Evolutionary conservation across 2,329 filamentous ascomycete species (phyloP).

Genomic region (Botryotinia narcissicola): DNA sequence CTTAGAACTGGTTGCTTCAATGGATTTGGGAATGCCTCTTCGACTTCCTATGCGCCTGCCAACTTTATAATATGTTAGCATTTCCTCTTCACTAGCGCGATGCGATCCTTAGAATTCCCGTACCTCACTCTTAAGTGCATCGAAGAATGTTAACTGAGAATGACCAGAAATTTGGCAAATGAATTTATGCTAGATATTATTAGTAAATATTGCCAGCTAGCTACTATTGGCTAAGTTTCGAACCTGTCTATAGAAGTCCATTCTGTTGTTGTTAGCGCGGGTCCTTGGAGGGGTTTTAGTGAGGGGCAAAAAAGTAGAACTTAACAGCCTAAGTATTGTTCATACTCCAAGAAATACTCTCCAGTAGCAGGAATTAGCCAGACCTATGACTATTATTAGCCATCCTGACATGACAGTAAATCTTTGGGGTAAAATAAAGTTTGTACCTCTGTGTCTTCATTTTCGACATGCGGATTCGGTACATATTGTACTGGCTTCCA

Average conservation of each 20-base stretch:
- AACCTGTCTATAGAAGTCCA: conserved; percentile 93
- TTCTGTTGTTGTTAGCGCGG: conserved; percentile 48
- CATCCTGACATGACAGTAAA: neutral
- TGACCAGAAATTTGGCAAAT: conserved; percentile 96
- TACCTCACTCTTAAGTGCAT: conserved; percentile 89
- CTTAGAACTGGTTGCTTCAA: conserved; percentile 88
- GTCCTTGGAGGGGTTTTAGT: neutral
- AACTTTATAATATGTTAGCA: conserved; percentile 49
- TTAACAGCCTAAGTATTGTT: conserved; percentile 81
- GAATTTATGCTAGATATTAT: conserved; percentile 60
- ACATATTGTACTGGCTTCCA: conserved; percentile 89
- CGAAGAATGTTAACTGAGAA: conserved; percentile 86
- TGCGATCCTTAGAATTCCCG: conserved; percentile 35
- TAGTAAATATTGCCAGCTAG: conserved; percentile 27
- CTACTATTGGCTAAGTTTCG: conserved; percentile 33
- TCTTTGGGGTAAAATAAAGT: conserved; percentile 25
- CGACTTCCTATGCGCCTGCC: conserved; percentile 81
- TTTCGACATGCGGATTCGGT: conserved; percentile 66
- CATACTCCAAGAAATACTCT: conserved; percentile 86
- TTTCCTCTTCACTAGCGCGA: conserved; percentile 19
- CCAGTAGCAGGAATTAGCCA: conserved; percentile 90
- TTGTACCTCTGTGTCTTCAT: conserved; percentile 79
- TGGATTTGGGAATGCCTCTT: conserved; percentile 86
- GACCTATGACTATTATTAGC: conserved; percentile 56
- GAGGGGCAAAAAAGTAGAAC: conserved; percentile 36